These are phyloP conservation scores for Chrysanthemum makinoi DNA, from an alignment of 129 eudicot genomes.

Conservation along the genomic window DNA sequence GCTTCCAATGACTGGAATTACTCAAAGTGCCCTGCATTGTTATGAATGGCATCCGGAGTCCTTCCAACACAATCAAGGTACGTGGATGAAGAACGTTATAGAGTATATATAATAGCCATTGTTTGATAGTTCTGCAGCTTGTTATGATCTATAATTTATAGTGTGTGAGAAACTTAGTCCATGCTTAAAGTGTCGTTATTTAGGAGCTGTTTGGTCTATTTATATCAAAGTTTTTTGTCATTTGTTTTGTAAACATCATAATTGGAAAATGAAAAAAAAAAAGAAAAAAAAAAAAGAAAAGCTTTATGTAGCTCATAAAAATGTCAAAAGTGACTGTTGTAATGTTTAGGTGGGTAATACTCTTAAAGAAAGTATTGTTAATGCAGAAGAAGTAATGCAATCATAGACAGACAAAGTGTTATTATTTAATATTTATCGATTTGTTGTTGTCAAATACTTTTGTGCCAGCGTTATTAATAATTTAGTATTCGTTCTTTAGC, in stretches of 20 bases:
- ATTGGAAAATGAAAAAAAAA: neutral
- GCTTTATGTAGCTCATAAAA: constrained; percentile 22
- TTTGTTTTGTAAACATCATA: constrained; percentile 7
- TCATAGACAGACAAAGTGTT: neutral
- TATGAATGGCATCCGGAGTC: constrained; percentile 13
- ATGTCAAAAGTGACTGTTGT: constrained; percentile 24
- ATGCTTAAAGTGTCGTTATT: constrained; percentile 1
- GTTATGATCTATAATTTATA: constrained; percentile 14
- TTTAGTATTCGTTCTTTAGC: constrained; percentile 3
- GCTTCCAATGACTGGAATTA: constrained; percentile 1
- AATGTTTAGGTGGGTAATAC: constrained; percentile 17
- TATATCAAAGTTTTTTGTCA: constrained; percentile 1
- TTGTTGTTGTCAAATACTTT: neutral
- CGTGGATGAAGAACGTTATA: constrained; percentile 10
- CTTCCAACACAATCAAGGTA: constrained; percentile 27
- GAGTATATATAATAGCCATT: constrained; percentile 24
- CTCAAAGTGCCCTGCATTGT: neutral
- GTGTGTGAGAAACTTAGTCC: constrained; percentile 7
- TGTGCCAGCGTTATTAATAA: neutral
- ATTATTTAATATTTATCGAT: neutral
- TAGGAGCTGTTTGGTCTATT: constrained; percentile 21
- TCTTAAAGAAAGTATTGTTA: constrained; percentile 8
- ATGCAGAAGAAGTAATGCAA: constrained; percentile 12
- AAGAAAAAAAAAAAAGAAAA: neutral
- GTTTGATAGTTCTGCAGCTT: constrained; percentile 30